Evolutionary conservation across 1,284 basidiomycete genomes (phyloP).

Genomic region (Trametes versicolor): DNA sequence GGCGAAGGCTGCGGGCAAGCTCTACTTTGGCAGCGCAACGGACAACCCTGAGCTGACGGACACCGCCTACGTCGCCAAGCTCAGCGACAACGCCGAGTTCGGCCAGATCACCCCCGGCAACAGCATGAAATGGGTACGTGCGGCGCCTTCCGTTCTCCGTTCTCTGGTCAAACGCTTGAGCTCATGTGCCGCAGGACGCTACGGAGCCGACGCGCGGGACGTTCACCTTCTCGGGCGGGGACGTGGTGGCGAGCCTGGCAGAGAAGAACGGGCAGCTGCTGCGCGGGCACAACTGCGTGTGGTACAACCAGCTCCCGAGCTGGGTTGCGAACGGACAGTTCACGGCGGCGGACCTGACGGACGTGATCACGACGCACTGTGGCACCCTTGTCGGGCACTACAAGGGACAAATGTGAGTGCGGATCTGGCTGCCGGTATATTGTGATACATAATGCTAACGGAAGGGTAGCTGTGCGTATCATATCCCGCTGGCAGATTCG

Average conservation of each 20-base stretch:
- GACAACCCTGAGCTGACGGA: slow-evolving; percentile 65
- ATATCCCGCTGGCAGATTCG: background rate
- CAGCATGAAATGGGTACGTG: slow-evolving; percentile 64
- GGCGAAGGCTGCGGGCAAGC: slow-evolving; percentile 61
- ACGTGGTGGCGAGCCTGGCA: slow-evolving; percentile 57
- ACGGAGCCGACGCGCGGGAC: slow-evolving; percentile 59
- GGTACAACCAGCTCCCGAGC: slow-evolving; percentile 63
- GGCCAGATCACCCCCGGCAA: slow-evolving; percentile 63
- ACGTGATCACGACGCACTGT: slow-evolving; percentile 58
- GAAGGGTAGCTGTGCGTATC: slow-evolving; percentile 39
- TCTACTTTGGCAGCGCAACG: slow-evolving; percentile 68
- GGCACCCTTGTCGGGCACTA: slow-evolving; percentile 58
- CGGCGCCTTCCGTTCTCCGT: too few relatives aligned
- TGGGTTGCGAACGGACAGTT: slow-evolving; percentile 60
- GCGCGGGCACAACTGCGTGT: slow-evolving; percentile 59
- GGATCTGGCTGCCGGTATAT: too few relatives aligned
- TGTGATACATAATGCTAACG: background rate
- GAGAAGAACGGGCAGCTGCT: slow-evolving; percentile 53
- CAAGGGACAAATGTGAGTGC: slow-evolving; percentile 58
- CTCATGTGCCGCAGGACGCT: slow-evolving; percentile 49
- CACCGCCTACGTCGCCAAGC: slow-evolving; percentile 51
- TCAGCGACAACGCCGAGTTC: slow-evolving; percentile 57
- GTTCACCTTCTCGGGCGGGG: slow-evolving; percentile 58
- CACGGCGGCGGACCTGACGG: slow-evolving; percentile 52
- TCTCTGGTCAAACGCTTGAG: background rate